Conservation (phyloP, 495 filamentous ascomycete genomes). For the Chaetomium cochliodes region DNA sequence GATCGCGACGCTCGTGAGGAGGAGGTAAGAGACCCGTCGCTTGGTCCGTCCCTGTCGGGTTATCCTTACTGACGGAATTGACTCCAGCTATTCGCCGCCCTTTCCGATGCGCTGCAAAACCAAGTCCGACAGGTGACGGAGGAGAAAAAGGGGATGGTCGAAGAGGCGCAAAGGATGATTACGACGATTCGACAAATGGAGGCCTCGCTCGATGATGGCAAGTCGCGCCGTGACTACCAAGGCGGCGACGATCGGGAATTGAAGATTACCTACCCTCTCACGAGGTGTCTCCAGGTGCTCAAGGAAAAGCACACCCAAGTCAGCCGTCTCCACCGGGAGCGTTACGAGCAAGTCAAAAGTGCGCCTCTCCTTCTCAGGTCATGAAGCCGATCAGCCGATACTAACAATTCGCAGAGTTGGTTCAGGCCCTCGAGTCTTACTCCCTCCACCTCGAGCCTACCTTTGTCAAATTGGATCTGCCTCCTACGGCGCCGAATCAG, state of each 20-base stretch:
- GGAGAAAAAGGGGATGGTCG: conserved; percentile 83
- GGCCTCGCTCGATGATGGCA: conserved; percentile 74
- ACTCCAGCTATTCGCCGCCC: conserved; percentile 73
- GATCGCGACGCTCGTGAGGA: conserved; percentile 85
- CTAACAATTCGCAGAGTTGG: conserved; percentile 64
- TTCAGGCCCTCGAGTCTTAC: conserved; percentile 89
- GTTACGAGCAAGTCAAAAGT: conserved; percentile 95
- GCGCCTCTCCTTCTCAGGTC: conserved; percentile 33
- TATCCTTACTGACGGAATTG: conserved; percentile 29
- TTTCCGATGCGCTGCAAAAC: conserved; percentile 83
- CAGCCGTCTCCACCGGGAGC: conserved; percentile 77
- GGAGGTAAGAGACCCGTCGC: conserved; percentile 55
- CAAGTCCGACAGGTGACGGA: conserved; percentile 75
- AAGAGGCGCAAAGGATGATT: conserved; percentile 84
- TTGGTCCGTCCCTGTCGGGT: no score
- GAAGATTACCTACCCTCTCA: conserved; percentile 75
- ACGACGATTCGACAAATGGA: conserved; percentile 90
- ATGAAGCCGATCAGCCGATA: neutral
- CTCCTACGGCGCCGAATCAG: conserved; percentile 72
- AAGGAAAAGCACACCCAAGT: conserved; percentile 83
- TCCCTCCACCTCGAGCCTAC: conserved; percentile 87
- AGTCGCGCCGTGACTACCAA: conserved; percentile 50
- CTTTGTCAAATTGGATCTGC: conserved; percentile 77
- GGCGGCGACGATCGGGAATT: conserved; percentile 57
- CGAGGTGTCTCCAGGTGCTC: conserved; percentile 69